Conservation (phyloP, 1,284 basidiomycete species). For the Trichosporon coremiiforme region DNA sequence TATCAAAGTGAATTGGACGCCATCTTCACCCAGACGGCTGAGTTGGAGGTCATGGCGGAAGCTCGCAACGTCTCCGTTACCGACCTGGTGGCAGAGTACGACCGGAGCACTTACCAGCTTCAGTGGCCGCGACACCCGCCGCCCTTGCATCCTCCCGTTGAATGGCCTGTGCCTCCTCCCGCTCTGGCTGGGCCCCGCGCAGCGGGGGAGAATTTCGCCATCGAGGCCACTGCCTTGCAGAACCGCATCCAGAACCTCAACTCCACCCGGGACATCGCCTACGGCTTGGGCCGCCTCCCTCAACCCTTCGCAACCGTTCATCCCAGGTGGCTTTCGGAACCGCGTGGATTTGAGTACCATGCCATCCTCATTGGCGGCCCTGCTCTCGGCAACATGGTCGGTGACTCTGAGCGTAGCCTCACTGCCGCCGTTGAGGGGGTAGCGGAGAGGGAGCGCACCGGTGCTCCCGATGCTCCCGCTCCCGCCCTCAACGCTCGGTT, state of each 20-base stretch:
- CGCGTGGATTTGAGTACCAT: neutral
- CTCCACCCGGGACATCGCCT: neutral
- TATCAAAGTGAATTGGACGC: neutral
- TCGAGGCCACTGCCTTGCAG: neutral
- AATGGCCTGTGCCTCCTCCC: neutral
- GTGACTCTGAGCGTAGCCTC: neutral
- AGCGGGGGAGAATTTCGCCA: neutral
- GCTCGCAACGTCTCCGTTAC: neutral
- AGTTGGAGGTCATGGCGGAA: neutral
- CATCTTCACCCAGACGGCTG: neutral
- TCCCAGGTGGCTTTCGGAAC: neutral
- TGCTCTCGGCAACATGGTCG: neutral
- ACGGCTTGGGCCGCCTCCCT: neutral
- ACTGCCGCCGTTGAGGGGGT: neutral
- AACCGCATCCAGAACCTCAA: neutral
- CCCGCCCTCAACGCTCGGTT: no score
- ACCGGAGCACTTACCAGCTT: neutral
- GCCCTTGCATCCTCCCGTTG: neutral
- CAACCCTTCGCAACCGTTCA: neutral
- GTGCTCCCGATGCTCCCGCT: neutral
- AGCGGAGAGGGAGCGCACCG: neutral
- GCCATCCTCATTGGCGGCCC: neutral
- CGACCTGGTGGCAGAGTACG: neutral
- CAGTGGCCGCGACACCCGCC: no score
- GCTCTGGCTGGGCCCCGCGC: neutral